Evolutionary conservation across 225 moss, liverwort and hornwort species (phyloP).

Genomic region (Marchantia polymorpha): DNA sequence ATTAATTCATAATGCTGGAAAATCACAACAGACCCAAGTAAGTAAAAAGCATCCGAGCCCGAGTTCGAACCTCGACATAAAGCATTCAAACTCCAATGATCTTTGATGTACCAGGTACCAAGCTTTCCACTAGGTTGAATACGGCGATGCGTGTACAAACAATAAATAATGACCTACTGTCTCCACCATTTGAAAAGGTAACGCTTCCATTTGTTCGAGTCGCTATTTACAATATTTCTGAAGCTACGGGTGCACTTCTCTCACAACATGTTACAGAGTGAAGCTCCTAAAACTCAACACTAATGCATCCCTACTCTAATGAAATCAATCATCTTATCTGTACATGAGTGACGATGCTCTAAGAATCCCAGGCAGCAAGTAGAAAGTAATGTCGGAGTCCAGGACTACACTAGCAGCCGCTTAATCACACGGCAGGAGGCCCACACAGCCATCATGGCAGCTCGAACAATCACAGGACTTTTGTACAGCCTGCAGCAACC

Average conservation of each 20-base stretch:
- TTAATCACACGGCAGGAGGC: slow-evolving; percentile 72
- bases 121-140: not conserved
- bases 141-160: too few relatives aligned
- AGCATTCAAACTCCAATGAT: not conserved
- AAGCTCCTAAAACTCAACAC: not conserved
- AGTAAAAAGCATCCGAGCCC: too few relatives aligned
- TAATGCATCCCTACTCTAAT: not conserved
- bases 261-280: not conserved
- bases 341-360: slow-evolving; percentile 7
- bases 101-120: not conserved
- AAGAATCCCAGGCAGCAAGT: not conserved
- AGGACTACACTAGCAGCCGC: slow-evolving; percentile 34
- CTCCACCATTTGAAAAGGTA: too few relatives aligned
- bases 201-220: not conserved
- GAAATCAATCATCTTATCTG: not conserved
- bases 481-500: slow-evolving; percentile 60
- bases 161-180: not conserved
- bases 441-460: slow-evolving; percentile 82
- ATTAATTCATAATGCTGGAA: too few relatives aligned
- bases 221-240: not conserved
- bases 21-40: too few relatives aligned
- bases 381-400: not conserved
- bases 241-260: not conserved
- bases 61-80: not conserved
- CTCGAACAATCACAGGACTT: slow-evolving; percentile 67